Evolutionary conservation across 805 yeast genomes (phyloP).

Genomic region (Ogataea sp.): DNA sequence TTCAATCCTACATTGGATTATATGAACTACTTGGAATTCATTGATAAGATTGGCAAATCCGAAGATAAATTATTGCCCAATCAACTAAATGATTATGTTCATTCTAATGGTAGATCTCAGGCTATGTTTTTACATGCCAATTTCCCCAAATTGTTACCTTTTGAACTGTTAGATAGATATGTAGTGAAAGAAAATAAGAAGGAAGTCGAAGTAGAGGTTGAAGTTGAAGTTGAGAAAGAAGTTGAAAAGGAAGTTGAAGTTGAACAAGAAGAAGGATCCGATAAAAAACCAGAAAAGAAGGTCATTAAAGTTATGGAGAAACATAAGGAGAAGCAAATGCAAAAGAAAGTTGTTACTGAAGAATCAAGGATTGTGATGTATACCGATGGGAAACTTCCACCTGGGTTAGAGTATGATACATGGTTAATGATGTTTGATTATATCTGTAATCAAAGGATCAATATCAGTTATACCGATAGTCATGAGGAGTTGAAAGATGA

Average conservation of each 20-base stretch:
- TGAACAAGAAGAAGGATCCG: too few species aligned
- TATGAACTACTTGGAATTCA: slow-evolving; percentile 11
- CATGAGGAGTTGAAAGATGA: too few species aligned
- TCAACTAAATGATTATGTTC: slow-evolving; percentile 10
- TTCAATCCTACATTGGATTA: slow-evolving; percentile 35
- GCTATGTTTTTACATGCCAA: slow-evolving; percentile 32
- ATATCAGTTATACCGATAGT: too few species aligned
- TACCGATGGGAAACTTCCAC: too few species aligned
- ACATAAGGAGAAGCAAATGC: too few species aligned
- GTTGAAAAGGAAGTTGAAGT: not conserved
- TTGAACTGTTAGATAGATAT: slow-evolving; percentile 26
- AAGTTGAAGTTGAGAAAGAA: not conserved
- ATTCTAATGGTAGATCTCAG: slow-evolving; percentile 9
- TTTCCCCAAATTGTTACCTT: slow-evolving; percentile 40
- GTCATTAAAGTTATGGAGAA: too few species aligned
- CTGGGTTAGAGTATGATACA: too few species aligned
- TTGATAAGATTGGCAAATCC: slow-evolving; percentile 10
- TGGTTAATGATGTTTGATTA: too few species aligned
- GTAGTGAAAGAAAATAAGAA: slow-evolving; percentile 5
- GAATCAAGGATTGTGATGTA: too few species aligned
- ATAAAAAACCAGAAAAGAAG: too few species aligned
- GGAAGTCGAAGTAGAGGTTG: not conserved
- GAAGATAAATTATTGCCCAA: slow-evolving; percentile 7
- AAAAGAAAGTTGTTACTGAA: too few species aligned
- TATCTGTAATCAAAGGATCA: too few species aligned